Evolutionary conservation across 345 rosid species (phyloP), one percentile per base, ranked within the genome.

Genomic region (Heritiera fomes): DNA sequence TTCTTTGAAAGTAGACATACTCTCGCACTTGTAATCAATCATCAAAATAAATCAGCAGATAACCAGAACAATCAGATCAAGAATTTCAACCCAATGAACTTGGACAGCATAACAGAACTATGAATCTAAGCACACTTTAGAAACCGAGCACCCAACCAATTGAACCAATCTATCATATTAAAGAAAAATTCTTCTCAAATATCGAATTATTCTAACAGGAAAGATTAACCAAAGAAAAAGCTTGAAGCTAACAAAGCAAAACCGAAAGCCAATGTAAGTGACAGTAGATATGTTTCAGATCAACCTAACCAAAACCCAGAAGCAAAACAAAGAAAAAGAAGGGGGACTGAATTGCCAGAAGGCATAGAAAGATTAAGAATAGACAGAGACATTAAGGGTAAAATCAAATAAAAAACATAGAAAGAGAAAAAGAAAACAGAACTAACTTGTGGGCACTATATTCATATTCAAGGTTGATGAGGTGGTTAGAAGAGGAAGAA

Each of bases 361-460:
- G 30, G 40, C 65, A 11, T 14, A 61, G 40, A 30, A 59, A 61
- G 65, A 61, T 61, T 10, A 61, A 30, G 65, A 2, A 4, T 20
- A 32, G 41, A 61, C 71, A 41, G 71, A 20, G 14, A 2, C 1
- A 6, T 64, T 38, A 7, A 4, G 43, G 53, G 23, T 80, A 23
- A 75, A 73, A 77, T 34, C 28, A 14, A 49, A 66, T 53, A 28
- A 28, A 60, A n/a, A 5, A 77, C 43, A 23, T 0, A 23, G 28
- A 40, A 34, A n/a, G 43, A 20, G 4, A 6, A 1, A 20, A 15
- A n/a, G n/a, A 40, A 75, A 77, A 23, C 28, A 73, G 67, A 63
- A 40, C 90, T 38, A 75, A 95, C 99, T 95, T 95, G 88, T 95
- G 99, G 80, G 99, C 99, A 76, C 98, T 92, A 88, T 83, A 85